These are phyloP conservation scores for Dioscorea zingiberensis DNA, from an alignment of 106 monocot genomes.

Conservation along the genomic window DNA sequence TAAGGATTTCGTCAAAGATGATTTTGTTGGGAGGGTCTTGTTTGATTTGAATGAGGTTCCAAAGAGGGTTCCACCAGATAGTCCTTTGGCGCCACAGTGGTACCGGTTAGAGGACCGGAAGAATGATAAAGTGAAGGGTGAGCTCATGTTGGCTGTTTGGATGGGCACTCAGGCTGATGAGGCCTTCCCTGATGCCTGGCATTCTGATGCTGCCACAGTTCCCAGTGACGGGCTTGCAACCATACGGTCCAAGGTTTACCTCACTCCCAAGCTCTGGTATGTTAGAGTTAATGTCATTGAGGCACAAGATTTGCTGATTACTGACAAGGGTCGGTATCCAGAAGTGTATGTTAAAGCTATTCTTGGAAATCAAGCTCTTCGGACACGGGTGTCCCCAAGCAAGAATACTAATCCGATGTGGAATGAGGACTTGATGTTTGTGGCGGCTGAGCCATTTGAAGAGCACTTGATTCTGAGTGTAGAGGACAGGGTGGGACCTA, in stretches of 20 bases:
- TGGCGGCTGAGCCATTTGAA: slow-evolving; percentile 24
- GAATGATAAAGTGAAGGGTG: background rate
- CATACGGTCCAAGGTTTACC: slow-evolving; percentile 19
- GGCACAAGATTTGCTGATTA: slow-evolving; percentile 16
- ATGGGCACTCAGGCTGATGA: slow-evolving; percentile 1
- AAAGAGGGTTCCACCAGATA: background rate
- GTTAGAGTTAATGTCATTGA: slow-evolving; percentile 23
- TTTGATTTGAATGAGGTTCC: slow-evolving; percentile 1
- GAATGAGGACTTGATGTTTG: slow-evolving; percentile 32
- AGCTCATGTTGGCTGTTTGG: slow-evolving; percentile 1
- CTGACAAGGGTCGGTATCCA: background rate
- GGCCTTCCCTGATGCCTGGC: slow-evolving; percentile 5
- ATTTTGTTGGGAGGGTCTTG: background rate
- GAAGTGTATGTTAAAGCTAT: slow-evolving; percentile 6
- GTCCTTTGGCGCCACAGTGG: background rate
- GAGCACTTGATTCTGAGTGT: slow-evolving; percentile 17
- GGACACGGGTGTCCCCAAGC: background rate
- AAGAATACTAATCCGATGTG: slow-evolving; percentile 5
- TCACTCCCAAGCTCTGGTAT: slow-evolving; percentile 26
- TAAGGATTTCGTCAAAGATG: slow-evolving; percentile 2
- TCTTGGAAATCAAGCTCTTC: slow-evolving; percentile 5
- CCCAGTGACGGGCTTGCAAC: too few species aligned
- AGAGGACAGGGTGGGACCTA: slow-evolving; percentile 2
- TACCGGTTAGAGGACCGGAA: background rate
- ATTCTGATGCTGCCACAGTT: background rate